Evolutionary conservation across 495 filamentous ascomycete genomes (phyloP).

Genomic region (Lasiosphaeris hirsuta): DNA sequence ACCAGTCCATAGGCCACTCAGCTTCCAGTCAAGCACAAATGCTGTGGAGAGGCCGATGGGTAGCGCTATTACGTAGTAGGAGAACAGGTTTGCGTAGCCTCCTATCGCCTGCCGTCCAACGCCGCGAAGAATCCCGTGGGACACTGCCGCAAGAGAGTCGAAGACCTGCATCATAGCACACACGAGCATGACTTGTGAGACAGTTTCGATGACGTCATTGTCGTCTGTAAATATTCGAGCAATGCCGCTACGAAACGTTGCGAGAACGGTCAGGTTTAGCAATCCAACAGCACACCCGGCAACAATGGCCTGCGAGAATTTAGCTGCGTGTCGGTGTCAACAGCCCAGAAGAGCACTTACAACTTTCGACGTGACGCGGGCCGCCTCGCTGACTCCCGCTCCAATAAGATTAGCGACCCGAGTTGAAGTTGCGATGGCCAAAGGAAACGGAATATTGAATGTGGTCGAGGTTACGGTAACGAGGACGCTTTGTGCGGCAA

Average conservation of each 20-base stretch:
- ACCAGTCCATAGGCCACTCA: constrained; percentile 70
- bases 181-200: constrained; percentile 64
- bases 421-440: constrained; percentile 53
- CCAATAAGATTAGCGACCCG: constrained; percentile 56
- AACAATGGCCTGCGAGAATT: constrained; percentile 17
- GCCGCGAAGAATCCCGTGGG: constrained; percentile 75
- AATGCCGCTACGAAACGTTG: constrained; percentile 48
- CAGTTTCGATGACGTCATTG: constrained; percentile 64
- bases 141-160: constrained; percentile 66
- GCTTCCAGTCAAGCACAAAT: constrained; percentile 63
- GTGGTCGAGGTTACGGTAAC: constrained; percentile 44
- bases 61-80: constrained; percentile 75
- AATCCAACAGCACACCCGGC: constrained; percentile 53
- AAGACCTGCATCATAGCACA: constrained; percentile 78
- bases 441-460: constrained; percentile 55
- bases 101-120: constrained; percentile 75
- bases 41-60: constrained; percentile 68
- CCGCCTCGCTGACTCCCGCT: constrained; percentile 60
- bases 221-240: constrained; percentile 71
- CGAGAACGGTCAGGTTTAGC: constrained; percentile 64
- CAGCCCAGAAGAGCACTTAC: constrained; percentile 26
- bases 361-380: constrained; percentile 61
- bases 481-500: constrained; percentile 55
- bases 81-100: constrained; percentile 72
- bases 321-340: background rate